A percentile compares a stretch with the other conserved stretches of the same genome.
phyloP scores from a whole-genome alignment of 805 yeast species.

The Cyberlindnera americana region DNA sequence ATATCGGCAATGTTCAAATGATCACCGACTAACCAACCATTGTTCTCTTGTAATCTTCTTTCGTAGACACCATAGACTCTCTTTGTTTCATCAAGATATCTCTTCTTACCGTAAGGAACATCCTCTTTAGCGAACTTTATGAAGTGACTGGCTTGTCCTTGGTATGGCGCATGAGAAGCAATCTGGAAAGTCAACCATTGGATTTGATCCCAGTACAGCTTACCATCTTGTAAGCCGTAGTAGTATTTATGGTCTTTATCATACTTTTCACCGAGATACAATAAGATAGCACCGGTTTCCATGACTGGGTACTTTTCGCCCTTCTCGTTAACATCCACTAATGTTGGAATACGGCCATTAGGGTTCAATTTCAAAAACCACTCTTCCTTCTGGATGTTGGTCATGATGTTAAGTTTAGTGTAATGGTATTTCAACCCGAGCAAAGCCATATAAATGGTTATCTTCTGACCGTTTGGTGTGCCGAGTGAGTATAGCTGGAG shows the following conservation, averaged over 20 bases:
- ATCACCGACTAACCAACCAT: conserved; percentile 59
- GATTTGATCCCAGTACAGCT: conserved; percentile 46
- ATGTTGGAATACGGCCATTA: conserved; percentile 61
- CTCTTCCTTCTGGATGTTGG: conserved; percentile 47
- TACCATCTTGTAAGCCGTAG: conserved; percentile 31
- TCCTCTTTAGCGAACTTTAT: conserved; percentile 43
- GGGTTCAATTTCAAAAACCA: conserved; percentile 58
- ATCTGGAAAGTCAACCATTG: conserved; percentile 56
- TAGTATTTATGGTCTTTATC: conserved; percentile 48
- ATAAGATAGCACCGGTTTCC: conserved; percentile 61
- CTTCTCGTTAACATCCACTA: conserved; percentile 35
- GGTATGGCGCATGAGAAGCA: conserved; percentile 60
- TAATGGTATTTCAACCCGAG: conserved; percentile 32
- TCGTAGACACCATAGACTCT: conserved; percentile 55
- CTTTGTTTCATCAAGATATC: conserved; percentile 48
- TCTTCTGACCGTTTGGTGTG: no score
- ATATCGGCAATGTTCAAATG: conserved; percentile 59
- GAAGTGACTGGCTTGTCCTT: conserved; percentile 58
- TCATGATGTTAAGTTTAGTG: conserved; percentile 38
- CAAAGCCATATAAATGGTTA: conserved; percentile 33
- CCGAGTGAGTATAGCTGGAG: no score
- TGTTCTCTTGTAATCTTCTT: conserved; percentile 43
- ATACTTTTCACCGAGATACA: conserved; percentile 56
- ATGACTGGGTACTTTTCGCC: conserved; percentile 44
- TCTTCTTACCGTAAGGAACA: conserved; percentile 48